Evolutionary conservation across 305 asterid genomes (phyloP), one percentile per base, ranked within the genome.

Genomic region (Plantago lanceolata): DNA sequence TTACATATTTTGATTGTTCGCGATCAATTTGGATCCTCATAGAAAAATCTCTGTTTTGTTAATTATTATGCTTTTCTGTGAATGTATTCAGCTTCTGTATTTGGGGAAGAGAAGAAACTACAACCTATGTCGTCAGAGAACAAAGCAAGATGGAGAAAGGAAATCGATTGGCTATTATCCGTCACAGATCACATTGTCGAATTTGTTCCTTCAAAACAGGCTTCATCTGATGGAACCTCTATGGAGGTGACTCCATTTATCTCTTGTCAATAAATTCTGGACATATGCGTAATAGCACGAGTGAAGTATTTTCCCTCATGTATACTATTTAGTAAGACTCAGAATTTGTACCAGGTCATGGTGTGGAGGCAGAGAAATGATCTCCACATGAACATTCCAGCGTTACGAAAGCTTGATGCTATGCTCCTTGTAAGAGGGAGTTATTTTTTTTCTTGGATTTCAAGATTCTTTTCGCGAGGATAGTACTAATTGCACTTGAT

Each of bases 311-410:
- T 6, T 5, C 9, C 7, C 40, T 5, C 40, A 33, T 33, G 40
- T 33, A 33, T 33, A 33, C 11, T 33, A 33, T 40, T 40, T 40
- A 40, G 3, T 40, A 40, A 40, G 45, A 40, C 45, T 56, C 8
- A 26, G 17, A 55, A 26, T 12, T 7, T 52, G 26, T 45, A 16
- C 20, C 66, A 61, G 66, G 51, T 61, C 61, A 89, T 92, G 98
- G 65, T 68, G 43, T 89, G 96, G 33, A 82, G 77, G 75, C 93
- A 81, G 57, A 75, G 98, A 67, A 71, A 62, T 16, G 98, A 92
- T 77, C 91, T 92, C 64, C 91, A 69, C 65, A 80, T 84, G 86
- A 92, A 89, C 81, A 79, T 89, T 60, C 98, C 98, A 13, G 97
- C 95, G 13, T 76, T 92, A 35, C 79, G 85, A 49, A 85, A 85